Evolutionary conservation across 140 eudicot genomes (phyloP), one percentile per base, ranked within the genome.

Genomic region (Artemisia princeps): DNA sequence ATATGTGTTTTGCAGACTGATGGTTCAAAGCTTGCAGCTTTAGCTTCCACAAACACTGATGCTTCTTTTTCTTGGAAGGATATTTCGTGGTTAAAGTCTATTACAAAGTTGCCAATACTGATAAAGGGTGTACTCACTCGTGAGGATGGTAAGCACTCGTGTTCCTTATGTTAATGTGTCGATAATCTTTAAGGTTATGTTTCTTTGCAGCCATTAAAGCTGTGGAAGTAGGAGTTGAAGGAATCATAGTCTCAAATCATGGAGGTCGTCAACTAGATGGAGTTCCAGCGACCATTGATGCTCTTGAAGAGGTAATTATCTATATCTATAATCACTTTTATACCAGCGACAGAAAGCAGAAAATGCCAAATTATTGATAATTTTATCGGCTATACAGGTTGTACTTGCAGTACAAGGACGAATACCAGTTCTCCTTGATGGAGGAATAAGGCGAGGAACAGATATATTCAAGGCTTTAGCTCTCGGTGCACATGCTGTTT

Each of bases 201-300:
- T 42, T 57, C 7, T 60, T 61, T 68, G 68, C 62, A 85, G 96
- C 96, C 71, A 64, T 72, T 44, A 83, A 58, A 60, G 94, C 88
- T 9, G 12, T 83, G 68, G 90, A 88, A 75, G 77, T 71, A 56
- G 96, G 96, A 56, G 84, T 81, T 51, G 87, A 76, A 6, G 96
- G 96, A 20, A 79, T 88, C 42, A 60, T 88, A 57, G 87, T 88
- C 19, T 88, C 96, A 2, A 88, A 88, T 75, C 96, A 85, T 59
- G 96, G 96, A 49, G 90, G 79, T 48, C 94, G 90, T 16, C 96
- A 88, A 60, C 86, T 88, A 53, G 94, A 88, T 78, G 85, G 81
- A 69, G 61, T 79, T 73, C 96, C 96, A 2, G 88, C 96, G 61
- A 88, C 84, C 16, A 81, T 85, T 37, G 64, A 67, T 45, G 90